Evolutionary conservation across 805 yeast species (phyloP), one percentile per base, ranked within the genome.

Genomic region (Spathaspora hagerdaliae): DNA sequence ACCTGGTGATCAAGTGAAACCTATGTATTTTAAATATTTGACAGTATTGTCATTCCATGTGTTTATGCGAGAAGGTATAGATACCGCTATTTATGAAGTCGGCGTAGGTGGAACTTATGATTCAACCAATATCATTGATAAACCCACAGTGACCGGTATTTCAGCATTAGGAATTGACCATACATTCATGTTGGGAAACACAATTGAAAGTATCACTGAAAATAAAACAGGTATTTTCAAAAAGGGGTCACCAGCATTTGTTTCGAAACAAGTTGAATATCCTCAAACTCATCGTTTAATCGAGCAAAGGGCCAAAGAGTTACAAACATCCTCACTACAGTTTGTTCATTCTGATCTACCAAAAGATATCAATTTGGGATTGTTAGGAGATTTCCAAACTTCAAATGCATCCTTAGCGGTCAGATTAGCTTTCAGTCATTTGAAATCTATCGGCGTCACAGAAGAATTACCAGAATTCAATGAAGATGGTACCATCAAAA

Each of bases 41-140:
- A 94, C 99, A 0, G 67, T 95, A 13, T 64, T 94, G 48, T 88
- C 97, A 2, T 94, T 90, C 71, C 97, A 95, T 61, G 85, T 89
- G 0, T 95, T 95, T 56, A 62, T 88, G 67, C 75, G 79, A 44
- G 99, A 94, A 65, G 85, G 87, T 1, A 91, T 94, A n/a, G 87
- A 90, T 59, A 79, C 96, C 32, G 97, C 98, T 10, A 84, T 94
- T 34, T 90, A 87, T 59, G 99, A 94, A 63, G 99, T 95, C 29
- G 99, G 99, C 19, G 96, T 94, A 40, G 99, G 99, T 27, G 99
- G 99, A 6, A 95, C 87, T 60, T 89, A 82, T 58, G 99, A 94
- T 64, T 88, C 97, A n/a, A 94, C 99, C 10, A 94, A 94, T 61
- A 78, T 94, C 2, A 79, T 94, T 41, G 81, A 75, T 37, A 68